Percentiles rank a stretch among this genome's conserved stretches.
These are phyloP conservation scores for Retiboletus flavoniger DNA, from an alignment of 1,284 basidiomycete genomes.

Conservation along the genomic window DNA sequence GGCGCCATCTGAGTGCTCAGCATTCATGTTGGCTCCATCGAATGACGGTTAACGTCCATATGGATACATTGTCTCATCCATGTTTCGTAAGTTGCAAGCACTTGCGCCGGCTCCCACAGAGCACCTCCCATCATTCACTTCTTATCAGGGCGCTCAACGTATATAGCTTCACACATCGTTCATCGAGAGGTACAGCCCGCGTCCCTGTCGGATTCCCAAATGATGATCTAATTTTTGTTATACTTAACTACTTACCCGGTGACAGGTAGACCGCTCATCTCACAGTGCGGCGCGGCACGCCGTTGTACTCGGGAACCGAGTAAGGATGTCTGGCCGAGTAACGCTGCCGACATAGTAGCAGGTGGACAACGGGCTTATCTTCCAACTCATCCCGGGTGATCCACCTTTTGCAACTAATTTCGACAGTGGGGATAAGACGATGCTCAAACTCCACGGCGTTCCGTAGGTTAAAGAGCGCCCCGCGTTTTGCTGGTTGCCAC, in stretches of 20 bases:
- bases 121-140: slow-evolving; percentile 45
- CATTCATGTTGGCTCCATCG: neutral
- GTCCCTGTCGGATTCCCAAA: slow-evolving; percentile 35
- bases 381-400: neutral
- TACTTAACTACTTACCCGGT: slow-evolving; percentile 20
- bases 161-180: slow-evolving; percentile 39
- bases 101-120: slow-evolving; percentile 30
- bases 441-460: slow-evolving; percentile 31
- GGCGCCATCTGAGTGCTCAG: neutral
- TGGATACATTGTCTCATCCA: slow-evolving; percentile 1
- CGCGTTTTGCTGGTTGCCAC: slow-evolving; percentile 35
- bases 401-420: slow-evolving; percentile 4
- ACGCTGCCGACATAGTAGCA: neutral
- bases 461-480: slow-evolving; percentile 21
- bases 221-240: slow-evolving; percentile 24
- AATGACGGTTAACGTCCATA: slow-evolving; percentile 1
- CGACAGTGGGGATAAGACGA: slow-evolving; percentile 20
- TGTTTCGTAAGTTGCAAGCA: slow-evolving; percentile 14
- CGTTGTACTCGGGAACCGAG: slow-evolving; percentile 20
- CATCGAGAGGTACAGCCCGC: slow-evolving; percentile 27
- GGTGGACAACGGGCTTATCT: neutral
- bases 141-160: slow-evolving; percentile 40
- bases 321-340: slow-evolving; percentile 8
- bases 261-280: slow-evolving; percentile 25
- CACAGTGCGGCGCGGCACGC: slow-evolving; percentile 9